phyloP scores from a whole-genome alignment of 106 monocot species.

The Allium sativum region DNA sequence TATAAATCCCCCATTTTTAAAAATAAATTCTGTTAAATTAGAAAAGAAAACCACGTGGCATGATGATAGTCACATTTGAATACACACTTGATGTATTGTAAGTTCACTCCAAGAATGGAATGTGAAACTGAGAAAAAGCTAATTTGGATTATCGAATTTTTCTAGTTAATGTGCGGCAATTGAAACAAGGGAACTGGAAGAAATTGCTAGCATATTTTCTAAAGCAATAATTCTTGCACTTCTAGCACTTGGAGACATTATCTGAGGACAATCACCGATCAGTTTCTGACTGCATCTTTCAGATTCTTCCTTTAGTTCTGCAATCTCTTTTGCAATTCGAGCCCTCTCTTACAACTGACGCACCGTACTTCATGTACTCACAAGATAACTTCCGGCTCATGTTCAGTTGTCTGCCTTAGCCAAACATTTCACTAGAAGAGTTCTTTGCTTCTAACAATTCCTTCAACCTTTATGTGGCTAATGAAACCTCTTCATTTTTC shows the following conservation, averaged over 20 bases:
- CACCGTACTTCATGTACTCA: constrained; percentile 87
- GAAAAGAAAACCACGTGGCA: too few relatives aligned
- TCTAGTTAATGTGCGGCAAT: constrained; percentile 99
- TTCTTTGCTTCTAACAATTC: constrained; percentile 69
- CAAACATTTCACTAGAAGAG: constrained; percentile 51
- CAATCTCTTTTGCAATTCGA: constrained; percentile 79
- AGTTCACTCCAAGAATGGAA: too few relatives aligned
- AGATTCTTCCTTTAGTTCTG: constrained; percentile 73
- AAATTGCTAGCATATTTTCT: constrained; percentile 80
- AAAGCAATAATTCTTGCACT: constrained; percentile 82
- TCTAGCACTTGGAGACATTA: constrained; percentile 92
- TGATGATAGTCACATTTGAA: too few relatives aligned
- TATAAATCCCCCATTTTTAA: too few relatives aligned
- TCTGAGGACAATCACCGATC: constrained; percentile 43
- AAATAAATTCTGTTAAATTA: too few relatives aligned
- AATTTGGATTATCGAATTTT: too few relatives aligned
- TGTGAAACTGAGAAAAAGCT: too few relatives aligned
- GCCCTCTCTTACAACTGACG: constrained; percentile 72
- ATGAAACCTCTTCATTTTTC: constrained; percentile 89
- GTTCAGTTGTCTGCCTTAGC: constrained; percentile 75
- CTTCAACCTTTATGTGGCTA: constrained; percentile 80
- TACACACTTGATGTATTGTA: too few relatives aligned
- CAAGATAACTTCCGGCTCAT: constrained; percentile 79
- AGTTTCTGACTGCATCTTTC: constrained; percentile 44
- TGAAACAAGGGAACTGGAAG: constrained; percentile 62